Conservation (phyloP, 2,329 filamentous ascomycete species). For the Talaromyces albobiverticillius region DNA sequence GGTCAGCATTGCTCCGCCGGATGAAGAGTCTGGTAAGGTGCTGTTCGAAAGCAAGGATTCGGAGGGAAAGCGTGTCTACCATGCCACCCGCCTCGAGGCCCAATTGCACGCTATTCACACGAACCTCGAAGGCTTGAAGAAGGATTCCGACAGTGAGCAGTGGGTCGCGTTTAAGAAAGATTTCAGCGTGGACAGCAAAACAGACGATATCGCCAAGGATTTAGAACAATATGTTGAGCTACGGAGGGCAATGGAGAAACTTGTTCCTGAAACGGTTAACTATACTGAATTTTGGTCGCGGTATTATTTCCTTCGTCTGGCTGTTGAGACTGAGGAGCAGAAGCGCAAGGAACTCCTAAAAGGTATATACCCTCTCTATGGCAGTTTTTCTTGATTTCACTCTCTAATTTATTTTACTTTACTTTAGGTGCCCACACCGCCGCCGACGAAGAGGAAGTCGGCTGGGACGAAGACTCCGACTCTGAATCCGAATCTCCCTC, state of each 20-base stretch:
- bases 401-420: background rate
- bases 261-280: slow-evolving; percentile 89
- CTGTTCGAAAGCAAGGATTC: slow-evolving; percentile 94
- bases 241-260: slow-evolving; percentile 83
- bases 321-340: slow-evolving; percentile 89
- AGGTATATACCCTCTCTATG: slow-evolving; percentile 53
- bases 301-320: slow-evolving; percentile 92
- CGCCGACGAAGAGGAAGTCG: slow-evolving; percentile 69
- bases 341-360: slow-evolving; percentile 85
- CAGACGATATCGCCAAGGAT: slow-evolving; percentile 75
- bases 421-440: slow-evolving; percentile 27
- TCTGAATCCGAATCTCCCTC: slow-evolving; percentile 45
- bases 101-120: slow-evolving; percentile 95
- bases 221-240: slow-evolving; percentile 84
- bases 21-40: slow-evolving; percentile 55
- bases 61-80: slow-evolving; percentile 85
- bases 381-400: slow-evolving; percentile 9
- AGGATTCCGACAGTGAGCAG: slow-evolving; percentile 73
- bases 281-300: slow-evolving; percentile 89
- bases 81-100: slow-evolving; percentile 90
- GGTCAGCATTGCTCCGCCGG: slow-evolving; percentile 78
- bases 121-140: slow-evolving; percentile 73
- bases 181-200: slow-evolving; percentile 82
- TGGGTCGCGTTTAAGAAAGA: slow-evolving; percentile 69
- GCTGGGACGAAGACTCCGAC: slow-evolving; percentile 71